phyloP scores from a whole-genome alignment of 345 rosid genomes.

The Hibiscus syriacus region DNA sequence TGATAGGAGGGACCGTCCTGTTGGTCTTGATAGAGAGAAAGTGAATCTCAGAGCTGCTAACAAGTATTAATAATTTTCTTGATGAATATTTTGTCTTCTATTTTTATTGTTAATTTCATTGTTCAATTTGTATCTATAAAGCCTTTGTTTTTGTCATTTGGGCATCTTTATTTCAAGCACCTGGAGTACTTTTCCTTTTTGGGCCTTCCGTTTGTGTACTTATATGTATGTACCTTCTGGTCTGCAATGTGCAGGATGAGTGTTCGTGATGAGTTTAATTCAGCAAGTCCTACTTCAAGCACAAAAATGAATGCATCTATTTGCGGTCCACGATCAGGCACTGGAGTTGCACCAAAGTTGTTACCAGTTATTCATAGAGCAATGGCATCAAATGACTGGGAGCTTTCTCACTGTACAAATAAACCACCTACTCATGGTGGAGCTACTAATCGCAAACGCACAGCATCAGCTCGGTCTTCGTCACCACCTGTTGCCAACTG shows the following conservation, averaged over 20 bases:
- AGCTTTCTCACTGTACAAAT: slow-evolving; percentile 67
- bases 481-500: slow-evolving; percentile 83
- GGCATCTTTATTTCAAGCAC: neutral
- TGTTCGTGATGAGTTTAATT: slow-evolving; percentile 59
- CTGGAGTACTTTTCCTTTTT: neutral
- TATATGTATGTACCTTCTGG: neutral
- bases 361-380: slow-evolving; percentile 58
- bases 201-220: neutral
- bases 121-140: neutral
- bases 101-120: neutral
- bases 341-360: slow-evolving; percentile 57
- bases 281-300: slow-evolving; percentile 64
- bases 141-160: slow-evolving; percentile 1
- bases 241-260: slow-evolving; percentile 45
- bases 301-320: slow-evolving; percentile 51
- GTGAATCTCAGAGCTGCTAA: slow-evolving; percentile 58
- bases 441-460: slow-evolving; percentile 65
- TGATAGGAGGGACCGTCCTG: slow-evolving; percentile 73
- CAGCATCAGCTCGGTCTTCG: slow-evolving; percentile 56
- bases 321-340: slow-evolving; percentile 73
- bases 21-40: slow-evolving; percentile 77
- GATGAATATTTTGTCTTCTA: slow-evolving; percentile 9
- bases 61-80: slow-evolving; percentile 50
- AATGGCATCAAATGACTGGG: slow-evolving; percentile 71
- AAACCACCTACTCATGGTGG: slow-evolving; percentile 63